phyloP scores from a whole-genome alignment of 805 yeast genomes.

The Metschnikowia aberdeeniae region DNA sequence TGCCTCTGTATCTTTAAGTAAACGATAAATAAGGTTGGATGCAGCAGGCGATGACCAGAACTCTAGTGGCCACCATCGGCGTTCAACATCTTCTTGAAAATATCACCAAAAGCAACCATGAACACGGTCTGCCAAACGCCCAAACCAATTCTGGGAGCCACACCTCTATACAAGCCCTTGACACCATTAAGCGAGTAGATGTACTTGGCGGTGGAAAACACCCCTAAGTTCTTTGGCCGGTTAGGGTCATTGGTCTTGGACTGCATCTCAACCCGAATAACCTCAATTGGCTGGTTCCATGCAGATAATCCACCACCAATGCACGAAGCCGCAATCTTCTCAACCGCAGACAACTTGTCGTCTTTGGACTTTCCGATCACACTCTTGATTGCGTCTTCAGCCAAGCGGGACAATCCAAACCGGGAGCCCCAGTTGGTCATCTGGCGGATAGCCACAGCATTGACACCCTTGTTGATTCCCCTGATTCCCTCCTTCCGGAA shows the following conservation, averaged over 20 bases:
- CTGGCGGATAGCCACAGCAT: constrained; percentile 98
- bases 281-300: constrained; percentile 99
- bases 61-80: constrained; percentile 29
- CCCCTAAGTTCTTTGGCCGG: constrained; percentile 88
- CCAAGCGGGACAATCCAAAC: constrained; percentile 87
- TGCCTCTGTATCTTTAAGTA: too few relatives aligned
- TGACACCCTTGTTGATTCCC: constrained; percentile 96
- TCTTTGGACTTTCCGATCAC: constrained; percentile 53
- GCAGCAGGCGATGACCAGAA: neutral
- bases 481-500: constrained; percentile 81
- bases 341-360: constrained; percentile 65
- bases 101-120: constrained; percentile 98
- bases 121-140: constrained; percentile 98
- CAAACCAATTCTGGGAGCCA: constrained; percentile 92
- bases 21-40: neutral
- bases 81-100: constrained; percentile 43
- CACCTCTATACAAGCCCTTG: constrained; percentile 92
- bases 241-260: constrained; percentile 90
- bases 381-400: constrained; percentile 77
- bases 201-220: constrained; percentile 71
- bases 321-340: constrained; percentile 79
- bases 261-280: constrained; percentile 97
- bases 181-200: constrained; percentile 80
- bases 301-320: constrained; percentile 97
- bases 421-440: constrained; percentile 99